Evolutionary conservation across 176 grass and related monocot genomes (phyloP), one percentile per base, ranked within the genome.

Genomic region (Oryza coarctata): DNA sequence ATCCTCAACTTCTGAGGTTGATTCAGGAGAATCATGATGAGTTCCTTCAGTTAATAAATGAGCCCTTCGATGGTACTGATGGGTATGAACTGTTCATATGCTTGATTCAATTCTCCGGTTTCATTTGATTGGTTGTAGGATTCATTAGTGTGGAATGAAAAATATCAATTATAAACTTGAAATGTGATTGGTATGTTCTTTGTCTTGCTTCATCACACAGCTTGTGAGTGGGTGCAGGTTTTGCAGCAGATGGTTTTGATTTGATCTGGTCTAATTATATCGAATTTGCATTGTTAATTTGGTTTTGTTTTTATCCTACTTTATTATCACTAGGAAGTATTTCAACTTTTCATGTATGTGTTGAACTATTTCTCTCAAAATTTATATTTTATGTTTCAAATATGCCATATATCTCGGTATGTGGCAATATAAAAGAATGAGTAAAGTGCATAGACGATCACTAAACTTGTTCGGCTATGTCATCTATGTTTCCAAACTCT

Each of bases 1-100:
- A 98, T 86, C 96, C 89, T 71, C 86, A 98, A 41, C 89, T 98
- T 62, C 70, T 93, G 32, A 91, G 96, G 90, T 32, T 93, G 78
- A 95, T 98, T 86, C 89, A 98, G 73, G 96, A 98, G 76, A 88
- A 98, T 80, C 87, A 98, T 71, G 84, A 88, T 60, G 96, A 98
- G 40, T 98, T 98, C 85, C 88, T 98, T 82, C 96, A 88, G 74
- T 90, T 95, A 82, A 74, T 97, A 79, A 94, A 97, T 87, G 92
- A 94, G 78, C 87, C 92, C 27, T 60, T 79, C 71, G 92, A 98
- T 84, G 90, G 77, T 76, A 79, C 86, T 43, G 93, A 95, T 49
- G 93, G 85, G 96, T 98, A 75, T 68, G 84, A 70, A 43, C 47
- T 64, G 25, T 68, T 81, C 65, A 47, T 83, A 35, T 76, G 17